Conservation (phyloP, 352 stramenopile genomes). For the Globisporangium takayamanum region DNA sequence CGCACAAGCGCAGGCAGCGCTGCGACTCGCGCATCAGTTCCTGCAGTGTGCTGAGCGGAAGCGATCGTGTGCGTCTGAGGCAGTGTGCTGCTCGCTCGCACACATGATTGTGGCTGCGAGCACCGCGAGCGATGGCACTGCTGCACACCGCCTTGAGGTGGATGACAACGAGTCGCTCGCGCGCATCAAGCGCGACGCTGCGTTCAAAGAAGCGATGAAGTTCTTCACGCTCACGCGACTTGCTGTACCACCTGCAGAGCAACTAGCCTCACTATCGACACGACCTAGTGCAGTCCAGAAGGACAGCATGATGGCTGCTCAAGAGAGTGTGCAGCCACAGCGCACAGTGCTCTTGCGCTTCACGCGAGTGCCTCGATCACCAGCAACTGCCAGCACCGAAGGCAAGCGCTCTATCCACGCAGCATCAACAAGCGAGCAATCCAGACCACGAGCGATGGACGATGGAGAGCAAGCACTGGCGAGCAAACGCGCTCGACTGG, state of each 20-base stretch:
- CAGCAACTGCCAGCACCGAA: background rate
- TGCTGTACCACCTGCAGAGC: background rate
- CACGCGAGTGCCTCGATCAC: background rate
- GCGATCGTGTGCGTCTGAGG: background rate
- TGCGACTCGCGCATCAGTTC: slow-evolving; percentile 12
- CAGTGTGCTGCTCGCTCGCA: slow-evolving; percentile 9
- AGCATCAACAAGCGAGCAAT: background rate
- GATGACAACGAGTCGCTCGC: slow-evolving; percentile 9
- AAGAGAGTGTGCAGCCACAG: background rate
- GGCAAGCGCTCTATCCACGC: too few species aligned
- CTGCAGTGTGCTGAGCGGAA: slow-evolving; percentile 11
- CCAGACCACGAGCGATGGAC: background rate
- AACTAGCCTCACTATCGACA: background rate
- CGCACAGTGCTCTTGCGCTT: slow-evolving; percentile 11
- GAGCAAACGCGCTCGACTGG: background rate
- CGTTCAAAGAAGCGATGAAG: slow-evolving; percentile 12
- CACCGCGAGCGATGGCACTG: background rate
- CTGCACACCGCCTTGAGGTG: background rate
- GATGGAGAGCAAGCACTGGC: background rate
- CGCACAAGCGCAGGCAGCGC: background rate
- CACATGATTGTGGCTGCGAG: background rate
- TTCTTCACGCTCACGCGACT: slow-evolving; percentile 5
- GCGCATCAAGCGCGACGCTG: slow-evolving; percentile 10
- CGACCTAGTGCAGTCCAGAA: too few species aligned
- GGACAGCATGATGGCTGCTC: background rate